A percentile compares a stretch with the other conserved stretches of the same genome.
These are phyloP conservation scores for Trichophyton schoenleinii DNA, from an alignment of 2,329 filamentous ascomycete genomes.

Conservation along the genomic window DNA sequence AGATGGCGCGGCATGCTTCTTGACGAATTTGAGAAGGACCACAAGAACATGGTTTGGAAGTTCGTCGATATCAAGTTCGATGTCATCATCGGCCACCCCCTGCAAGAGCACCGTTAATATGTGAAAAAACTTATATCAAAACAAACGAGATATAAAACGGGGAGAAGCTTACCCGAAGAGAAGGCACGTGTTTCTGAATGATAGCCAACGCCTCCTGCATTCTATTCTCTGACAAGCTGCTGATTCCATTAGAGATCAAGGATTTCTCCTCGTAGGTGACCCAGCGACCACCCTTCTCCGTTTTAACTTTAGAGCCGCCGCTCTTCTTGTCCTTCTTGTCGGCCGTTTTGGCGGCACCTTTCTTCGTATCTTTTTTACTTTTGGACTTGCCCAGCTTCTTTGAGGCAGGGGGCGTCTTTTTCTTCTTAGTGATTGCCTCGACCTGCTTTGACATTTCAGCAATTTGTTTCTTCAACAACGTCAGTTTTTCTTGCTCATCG, in stretches of 20 bases:
- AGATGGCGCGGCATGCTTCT: slow-evolving; percentile 34
- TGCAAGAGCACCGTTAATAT: slow-evolving; percentile 13
- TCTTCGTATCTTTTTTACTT: slow-evolving; percentile 36
- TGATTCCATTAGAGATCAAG: slow-evolving; percentile 75
- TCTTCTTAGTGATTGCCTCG: slow-evolving; percentile 44
- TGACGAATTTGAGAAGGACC: slow-evolving; percentile 36
- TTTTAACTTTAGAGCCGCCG: slow-evolving; percentile 27
- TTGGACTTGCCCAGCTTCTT: slow-evolving; percentile 39
- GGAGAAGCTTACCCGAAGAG: slow-evolving; percentile 45
- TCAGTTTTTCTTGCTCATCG: slow-evolving; percentile 51
- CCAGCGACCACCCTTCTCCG: slow-evolving; percentile 48
- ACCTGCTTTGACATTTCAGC: slow-evolving; percentile 60
- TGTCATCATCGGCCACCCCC: slow-evolving; percentile 36
- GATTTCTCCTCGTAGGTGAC: slow-evolving; percentile 75
- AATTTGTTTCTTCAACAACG: slow-evolving; percentile 57
- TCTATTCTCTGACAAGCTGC: slow-evolving; percentile 62
- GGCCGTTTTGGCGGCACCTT: slow-evolving; percentile 29
- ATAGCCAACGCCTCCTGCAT: slow-evolving; percentile 74
- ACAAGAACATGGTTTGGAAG: slow-evolving; percentile 36
- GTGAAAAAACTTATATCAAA: neutral
- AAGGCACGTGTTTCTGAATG: slow-evolving; percentile 70
- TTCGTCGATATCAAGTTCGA: slow-evolving; percentile 39
- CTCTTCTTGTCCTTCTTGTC: slow-evolving; percentile 44
- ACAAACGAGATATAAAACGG: slow-evolving; percentile 4
- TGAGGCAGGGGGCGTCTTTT: slow-evolving; percentile 43